phyloP scores from a whole-genome alignment of 192 early-diverging fungal species.

The Podila epicladia region DNA sequence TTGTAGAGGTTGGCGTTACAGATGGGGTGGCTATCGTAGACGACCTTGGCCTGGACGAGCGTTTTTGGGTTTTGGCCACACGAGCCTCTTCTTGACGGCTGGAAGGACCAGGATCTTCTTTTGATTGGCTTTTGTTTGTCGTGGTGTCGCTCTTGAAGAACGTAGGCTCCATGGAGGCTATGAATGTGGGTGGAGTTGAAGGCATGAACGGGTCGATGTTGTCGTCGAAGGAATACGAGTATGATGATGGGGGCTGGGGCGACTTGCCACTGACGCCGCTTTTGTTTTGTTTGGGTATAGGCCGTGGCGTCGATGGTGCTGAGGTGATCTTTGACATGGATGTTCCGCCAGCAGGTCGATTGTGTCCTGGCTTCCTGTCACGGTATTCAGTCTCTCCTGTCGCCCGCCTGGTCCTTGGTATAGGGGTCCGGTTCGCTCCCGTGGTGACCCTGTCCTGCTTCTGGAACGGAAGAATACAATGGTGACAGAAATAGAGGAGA shows the following conservation, averaged over 20 bases:
- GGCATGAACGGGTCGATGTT: slow-evolving; percentile 29
- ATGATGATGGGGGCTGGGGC: slow-evolving; percentile 3
- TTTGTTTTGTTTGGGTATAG: slow-evolving; percentile 32
- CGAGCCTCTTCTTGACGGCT: too few species aligned
- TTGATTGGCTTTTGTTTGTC: background rate
- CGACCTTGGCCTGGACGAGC: background rate
- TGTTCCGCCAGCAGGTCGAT: background rate
- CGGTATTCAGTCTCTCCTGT: slow-evolving; percentile 34
- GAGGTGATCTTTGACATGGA: slow-evolving; percentile 4
- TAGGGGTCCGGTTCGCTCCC: slow-evolving; percentile 6
- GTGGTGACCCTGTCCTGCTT: slow-evolving; percentile 6
- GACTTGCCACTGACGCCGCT: slow-evolving; percentile 12
- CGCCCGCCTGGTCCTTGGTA: slow-evolving; percentile 16
- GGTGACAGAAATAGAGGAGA: background rate
- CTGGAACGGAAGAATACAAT: background rate
- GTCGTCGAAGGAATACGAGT: slow-evolving; percentile 41
- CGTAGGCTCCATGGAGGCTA: slow-evolving; percentile 41
- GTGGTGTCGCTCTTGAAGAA: slow-evolving; percentile 5
- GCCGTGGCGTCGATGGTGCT: slow-evolving; percentile 19
- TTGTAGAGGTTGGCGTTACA: background rate
- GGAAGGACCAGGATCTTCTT: too few species aligned
- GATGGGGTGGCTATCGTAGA: background rate
- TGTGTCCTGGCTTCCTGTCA: background rate
- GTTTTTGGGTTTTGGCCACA: too few species aligned
- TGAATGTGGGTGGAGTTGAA: slow-evolving; percentile 39